A percentile compares a stretch with the other conserved stretches of the same genome.
These are phyloP conservation scores for Talaromyces sp. DNA, from an alignment of 2,329 filamentous ascomycete genomes.

Conservation along the genomic window DNA sequence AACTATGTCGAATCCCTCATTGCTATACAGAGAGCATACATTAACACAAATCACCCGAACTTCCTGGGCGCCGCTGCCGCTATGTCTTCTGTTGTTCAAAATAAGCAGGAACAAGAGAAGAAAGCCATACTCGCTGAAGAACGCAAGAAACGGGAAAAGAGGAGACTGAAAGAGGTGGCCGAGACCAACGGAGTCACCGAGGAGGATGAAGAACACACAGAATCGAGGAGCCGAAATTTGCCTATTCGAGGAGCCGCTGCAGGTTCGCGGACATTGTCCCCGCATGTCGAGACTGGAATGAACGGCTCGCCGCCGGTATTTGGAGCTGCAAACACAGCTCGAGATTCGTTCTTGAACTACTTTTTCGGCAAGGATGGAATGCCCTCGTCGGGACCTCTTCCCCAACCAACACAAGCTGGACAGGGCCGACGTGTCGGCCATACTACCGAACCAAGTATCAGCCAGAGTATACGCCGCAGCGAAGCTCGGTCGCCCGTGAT, in stretches of 20 bases:
- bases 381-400: conserved; percentile 43
- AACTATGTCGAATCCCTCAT: conserved; percentile 94
- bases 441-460: conserved; percentile 73
- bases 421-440: conserved; percentile 69
- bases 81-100: conserved; percentile 94
- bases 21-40: conserved; percentile 94
- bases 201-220: conserved; percentile 61
- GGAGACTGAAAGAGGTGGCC: conserved; percentile 77
- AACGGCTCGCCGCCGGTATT: conserved; percentile 65
- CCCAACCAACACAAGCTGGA: conserved; percentile 38
- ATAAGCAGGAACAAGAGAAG: conserved; percentile 90
- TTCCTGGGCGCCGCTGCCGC: conserved; percentile 94
- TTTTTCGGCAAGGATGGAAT: conserved; percentile 91
- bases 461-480: conserved; percentile 73
- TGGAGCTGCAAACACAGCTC: conserved; percentile 60
- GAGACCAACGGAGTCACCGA: conserved; percentile 71
- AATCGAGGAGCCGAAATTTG: conserved; percentile 50
- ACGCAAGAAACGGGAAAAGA: conserved; percentile 76
- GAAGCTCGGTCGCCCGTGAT: conserved; percentile 48
- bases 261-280: conserved; percentile 74
- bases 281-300: conserved; percentile 60
- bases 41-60: conserved; percentile 99
- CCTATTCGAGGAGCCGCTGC: conserved; percentile 60
- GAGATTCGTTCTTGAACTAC: conserved; percentile 95
- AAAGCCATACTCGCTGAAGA: conserved; percentile 77